Evolutionary conservation across 176 grass and related monocot species (phyloP).

Genomic region (Dendrocalamus sinicus): DNA sequence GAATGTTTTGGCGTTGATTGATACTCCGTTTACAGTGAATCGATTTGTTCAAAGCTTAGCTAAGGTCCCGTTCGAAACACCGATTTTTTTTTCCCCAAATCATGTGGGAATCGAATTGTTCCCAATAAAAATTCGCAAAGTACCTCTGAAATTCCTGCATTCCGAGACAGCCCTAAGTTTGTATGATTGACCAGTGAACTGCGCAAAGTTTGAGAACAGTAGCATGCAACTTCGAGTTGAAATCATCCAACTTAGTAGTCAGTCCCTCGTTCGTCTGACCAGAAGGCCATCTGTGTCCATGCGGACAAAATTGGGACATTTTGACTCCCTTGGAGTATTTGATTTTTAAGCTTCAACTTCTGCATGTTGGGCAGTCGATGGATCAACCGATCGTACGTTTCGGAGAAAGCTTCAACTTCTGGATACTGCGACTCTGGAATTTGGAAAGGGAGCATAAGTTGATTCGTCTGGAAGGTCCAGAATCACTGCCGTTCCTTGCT

Average conservation of each 20-base stretch:
- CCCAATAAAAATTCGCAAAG: too few relatives aligned
- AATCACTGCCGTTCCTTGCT: neutral
- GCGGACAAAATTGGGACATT: neutral
- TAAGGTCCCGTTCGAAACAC: neutral
- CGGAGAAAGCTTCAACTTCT: neutral
- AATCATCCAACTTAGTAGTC: neutral
- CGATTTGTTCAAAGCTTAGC: neutral
- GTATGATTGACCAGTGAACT: neutral
- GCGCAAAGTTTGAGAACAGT: neutral
- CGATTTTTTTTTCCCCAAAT: neutral
- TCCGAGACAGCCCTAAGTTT: too few relatives aligned
- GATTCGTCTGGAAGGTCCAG: constrained; percentile 23
- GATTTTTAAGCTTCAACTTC: neutral
- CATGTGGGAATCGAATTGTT: neutral
- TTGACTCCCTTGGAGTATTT: neutral
- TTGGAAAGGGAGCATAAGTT: neutral
- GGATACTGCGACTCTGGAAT: neutral
- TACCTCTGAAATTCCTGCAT: neutral
- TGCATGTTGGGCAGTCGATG: neutral
- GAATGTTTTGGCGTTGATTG: neutral
- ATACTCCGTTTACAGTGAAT: neutral
- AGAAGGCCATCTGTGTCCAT: neutral
- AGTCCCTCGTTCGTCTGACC: neutral
- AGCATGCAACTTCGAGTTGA: neutral
- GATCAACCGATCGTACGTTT: neutral